phyloP scores from a whole-genome alignment of 225 moss, liverwort and hornwort species.

The Bryum argenteum region DNA sequence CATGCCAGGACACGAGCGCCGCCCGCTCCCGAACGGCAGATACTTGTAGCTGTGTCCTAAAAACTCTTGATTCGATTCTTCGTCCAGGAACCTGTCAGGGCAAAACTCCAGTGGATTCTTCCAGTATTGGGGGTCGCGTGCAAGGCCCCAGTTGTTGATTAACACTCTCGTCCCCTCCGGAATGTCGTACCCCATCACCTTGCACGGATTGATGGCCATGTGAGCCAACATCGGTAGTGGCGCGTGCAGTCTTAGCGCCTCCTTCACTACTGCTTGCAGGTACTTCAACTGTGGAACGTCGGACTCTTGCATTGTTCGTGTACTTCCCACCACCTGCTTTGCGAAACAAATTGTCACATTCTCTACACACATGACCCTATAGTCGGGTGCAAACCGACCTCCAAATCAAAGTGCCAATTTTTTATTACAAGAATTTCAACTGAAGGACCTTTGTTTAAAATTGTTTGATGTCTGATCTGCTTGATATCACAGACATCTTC shows the following conservation, averaged over 20 bases:
- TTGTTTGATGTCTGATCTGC: too few species aligned
- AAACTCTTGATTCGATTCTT: neutral
- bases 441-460: too few species aligned
- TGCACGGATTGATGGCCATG: neutral
- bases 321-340: neutral
- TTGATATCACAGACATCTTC: too few species aligned
- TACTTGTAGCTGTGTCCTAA: constrained; percentile 9
- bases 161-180: constrained; percentile 16
- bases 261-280: constrained; percentile 27
- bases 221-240: constrained; percentile 5
- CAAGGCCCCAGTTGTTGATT: constrained; percentile 16
- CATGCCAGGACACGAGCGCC: constrained; percentile 14
- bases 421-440: too few species aligned
- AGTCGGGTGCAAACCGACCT: too few species aligned
- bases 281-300: constrained; percentile 30
- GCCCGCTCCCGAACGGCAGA: constrained; percentile 13
- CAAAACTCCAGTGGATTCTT: constrained; percentile 29
- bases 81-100: constrained; percentile 39
- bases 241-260: constrained; percentile 21
- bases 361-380: neutral
- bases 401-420: too few species aligned
- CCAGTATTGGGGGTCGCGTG: constrained; percentile 12
- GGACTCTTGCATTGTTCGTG: constrained; percentile 2
- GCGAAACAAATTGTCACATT: neutral
- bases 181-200: constrained; percentile 25